Evolutionary conservation across 441 rosid genomes (phyloP).

Genomic region (Gossypium schwendimanii): DNA sequence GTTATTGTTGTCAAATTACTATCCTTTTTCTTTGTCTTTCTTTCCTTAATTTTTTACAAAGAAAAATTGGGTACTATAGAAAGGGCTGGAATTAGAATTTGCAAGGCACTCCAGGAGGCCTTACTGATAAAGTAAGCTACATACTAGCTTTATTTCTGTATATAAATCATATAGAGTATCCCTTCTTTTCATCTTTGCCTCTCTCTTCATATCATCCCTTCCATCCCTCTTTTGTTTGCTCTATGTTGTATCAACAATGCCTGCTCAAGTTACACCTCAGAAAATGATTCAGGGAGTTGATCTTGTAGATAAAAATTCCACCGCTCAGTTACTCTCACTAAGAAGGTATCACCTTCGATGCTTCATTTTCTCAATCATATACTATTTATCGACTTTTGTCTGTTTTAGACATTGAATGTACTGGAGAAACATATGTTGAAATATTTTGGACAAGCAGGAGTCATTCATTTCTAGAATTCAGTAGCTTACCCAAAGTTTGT

Average conservation of each 20-base stretch:
- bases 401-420: neutral
- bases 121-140: neutral
- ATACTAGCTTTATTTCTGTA: neutral
- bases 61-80: neutral
- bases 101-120: neutral
- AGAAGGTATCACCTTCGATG: constrained; percentile 6
- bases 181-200: neutral
- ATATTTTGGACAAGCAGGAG: neutral
- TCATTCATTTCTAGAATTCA: neutral
- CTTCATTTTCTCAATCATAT: neutral
- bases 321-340: constrained; percentile 24
- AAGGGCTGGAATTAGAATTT: neutral
- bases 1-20: neutral
- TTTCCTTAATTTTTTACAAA: neutral
- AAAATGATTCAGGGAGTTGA: constrained; percentile 35
- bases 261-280: constrained; percentile 48
- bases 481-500: neutral
- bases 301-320: constrained; percentile 32
- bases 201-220: neutral
- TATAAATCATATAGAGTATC: neutral
- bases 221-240: neutral
- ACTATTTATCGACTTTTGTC: neutral
- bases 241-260: constrained; percentile 29
- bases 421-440: neutral
- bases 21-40: neutral